A percentile compares a stretch with the other conserved stretches of the same genome.
These are phyloP conservation scores for Hypholoma fasciculare DNA, from an alignment of 768 basidiomycete species.

Conservation along the genomic window DNA sequence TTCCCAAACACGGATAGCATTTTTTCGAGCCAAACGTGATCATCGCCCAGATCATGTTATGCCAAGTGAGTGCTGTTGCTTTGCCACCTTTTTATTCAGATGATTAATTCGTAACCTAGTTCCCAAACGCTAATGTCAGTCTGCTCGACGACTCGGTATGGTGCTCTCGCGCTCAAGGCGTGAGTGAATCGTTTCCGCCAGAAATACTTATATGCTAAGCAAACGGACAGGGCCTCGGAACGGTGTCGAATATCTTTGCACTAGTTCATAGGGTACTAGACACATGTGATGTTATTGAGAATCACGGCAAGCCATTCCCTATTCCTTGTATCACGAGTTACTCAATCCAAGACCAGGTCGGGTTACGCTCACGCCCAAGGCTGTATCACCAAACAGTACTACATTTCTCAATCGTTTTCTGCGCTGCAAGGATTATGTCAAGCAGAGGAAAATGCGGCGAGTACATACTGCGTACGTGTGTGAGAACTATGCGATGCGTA, in stretches of 20 bases:
- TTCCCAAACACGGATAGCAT: neutral
- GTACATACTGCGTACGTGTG: too few relatives aligned
- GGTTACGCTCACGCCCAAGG: too few relatives aligned
- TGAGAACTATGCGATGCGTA: too few relatives aligned
- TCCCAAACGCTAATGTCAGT: neutral
- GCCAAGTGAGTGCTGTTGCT: neutral
- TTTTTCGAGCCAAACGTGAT: neutral
- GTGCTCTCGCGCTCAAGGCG: neutral
- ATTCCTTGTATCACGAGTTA: too few relatives aligned
- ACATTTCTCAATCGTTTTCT: too few relatives aligned
- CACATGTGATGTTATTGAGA: neutral
- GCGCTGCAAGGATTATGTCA: too few relatives aligned
- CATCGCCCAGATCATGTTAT: neutral
- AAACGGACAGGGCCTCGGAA: neutral
- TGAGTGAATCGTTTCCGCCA: neutral
- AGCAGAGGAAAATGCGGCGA: too few relatives aligned
- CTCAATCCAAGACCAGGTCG: too few relatives aligned
- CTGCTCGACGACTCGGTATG: neutral
- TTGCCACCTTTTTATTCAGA: too few relatives aligned
- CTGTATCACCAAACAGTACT: too few relatives aligned
- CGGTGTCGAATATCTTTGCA: neutral
- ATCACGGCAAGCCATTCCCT: neutral
- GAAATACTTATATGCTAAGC: neutral
- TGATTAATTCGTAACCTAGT: neutral
- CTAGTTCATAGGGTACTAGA: neutral